Conservation (phyloP, 2,329 filamentous ascomycete genomes). For the Sclerotinia minor region DNA sequence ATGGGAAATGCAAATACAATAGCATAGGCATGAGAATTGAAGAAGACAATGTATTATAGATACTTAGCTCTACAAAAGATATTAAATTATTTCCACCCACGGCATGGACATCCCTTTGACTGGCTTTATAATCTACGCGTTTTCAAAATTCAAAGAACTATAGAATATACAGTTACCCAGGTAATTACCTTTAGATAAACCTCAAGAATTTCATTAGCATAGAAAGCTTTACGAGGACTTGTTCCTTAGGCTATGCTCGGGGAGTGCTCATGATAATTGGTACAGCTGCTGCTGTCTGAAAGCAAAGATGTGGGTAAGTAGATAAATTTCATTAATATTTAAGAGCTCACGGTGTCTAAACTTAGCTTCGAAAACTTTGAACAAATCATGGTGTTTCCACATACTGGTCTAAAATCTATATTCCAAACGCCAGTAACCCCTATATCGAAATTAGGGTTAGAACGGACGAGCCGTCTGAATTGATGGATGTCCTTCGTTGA, state of each 20-base stretch:
- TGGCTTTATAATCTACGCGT: no score
- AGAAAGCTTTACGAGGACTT: no score
- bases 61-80: neutral
- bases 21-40: no score
- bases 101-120: no score
- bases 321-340: no score
- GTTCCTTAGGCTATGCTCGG: no score
- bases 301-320: no score
- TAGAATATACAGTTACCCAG: no score
- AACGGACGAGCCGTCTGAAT: neutral
- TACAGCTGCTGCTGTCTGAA: no score
- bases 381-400: neutral
- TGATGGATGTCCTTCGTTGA: neutral
- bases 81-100: no score
- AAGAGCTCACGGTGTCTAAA: neutral
- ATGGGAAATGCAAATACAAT: neutral
- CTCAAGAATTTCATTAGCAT: neutral
- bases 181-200: neutral
- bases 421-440: neutral
- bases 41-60: neutral
- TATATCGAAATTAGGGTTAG: neutral
- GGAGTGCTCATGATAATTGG: no score
- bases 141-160: no score
- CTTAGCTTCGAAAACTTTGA: neutral
- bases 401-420: neutral